Conservation (phyloP, 805 yeast genomes). For the Wickerhamomyces bisporus region DNA sequence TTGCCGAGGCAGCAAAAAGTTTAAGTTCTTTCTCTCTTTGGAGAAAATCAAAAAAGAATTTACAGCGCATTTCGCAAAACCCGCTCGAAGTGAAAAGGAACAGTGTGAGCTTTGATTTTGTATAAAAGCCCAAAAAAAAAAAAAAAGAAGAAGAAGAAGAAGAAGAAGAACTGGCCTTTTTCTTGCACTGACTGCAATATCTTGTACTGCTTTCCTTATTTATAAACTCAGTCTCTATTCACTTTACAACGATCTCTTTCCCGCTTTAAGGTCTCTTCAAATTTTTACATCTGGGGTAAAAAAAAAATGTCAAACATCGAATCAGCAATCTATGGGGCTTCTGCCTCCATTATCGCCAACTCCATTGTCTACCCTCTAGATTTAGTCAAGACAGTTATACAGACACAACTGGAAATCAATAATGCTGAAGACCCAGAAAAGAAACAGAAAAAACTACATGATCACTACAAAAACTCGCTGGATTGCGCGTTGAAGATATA, state of each 20-base stretch:
- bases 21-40: background rate
- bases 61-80: background rate
- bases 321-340: conserved; percentile 76
- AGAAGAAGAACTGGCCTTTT: too few relatives aligned
- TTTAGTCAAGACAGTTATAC: conserved; percentile 69
- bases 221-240: too few relatives aligned
- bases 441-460: conserved; percentile 15
- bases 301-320: conserved; percentile 50
- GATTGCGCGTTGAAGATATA: conserved; percentile 62
- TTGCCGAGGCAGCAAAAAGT: too few relatives aligned
- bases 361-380: conserved; percentile 78
- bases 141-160: too few relatives aligned
- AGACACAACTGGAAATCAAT: conserved; percentile 46
- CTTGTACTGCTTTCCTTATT: too few relatives aligned
- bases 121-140: too few relatives aligned
- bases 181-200: too few relatives aligned
- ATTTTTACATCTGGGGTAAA: background rate
- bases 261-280: too few relatives aligned
- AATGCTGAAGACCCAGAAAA: conserved; percentile 6
- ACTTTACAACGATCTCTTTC: too few relatives aligned
- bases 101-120: too few relatives aligned
- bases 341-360: conserved; percentile 78
- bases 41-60: background rate
- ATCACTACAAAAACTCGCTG: conserved; percentile 46
- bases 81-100: background rate